Base-by-base conservation (phyloP, 2,329 filamentous ascomycete genomes). In the Chaetomium strumarium region DNA sequence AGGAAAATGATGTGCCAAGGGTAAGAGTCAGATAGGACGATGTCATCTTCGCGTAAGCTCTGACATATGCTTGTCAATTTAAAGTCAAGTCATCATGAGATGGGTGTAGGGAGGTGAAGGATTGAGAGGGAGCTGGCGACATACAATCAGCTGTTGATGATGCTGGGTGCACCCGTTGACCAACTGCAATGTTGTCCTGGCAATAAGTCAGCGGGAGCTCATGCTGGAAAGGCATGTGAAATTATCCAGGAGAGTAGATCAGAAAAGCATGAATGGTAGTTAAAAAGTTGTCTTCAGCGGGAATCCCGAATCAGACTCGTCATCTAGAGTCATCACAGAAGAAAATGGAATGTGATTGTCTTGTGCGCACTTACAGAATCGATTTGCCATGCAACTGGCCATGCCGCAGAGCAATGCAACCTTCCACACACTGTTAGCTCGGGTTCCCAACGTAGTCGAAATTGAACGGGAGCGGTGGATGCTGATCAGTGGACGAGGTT, bases 1-100 rank as follows among this genome's bases (percentile, higher is more conserved):
- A 43, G 17, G 54, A 46, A 50, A 46, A 53, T 62, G 58, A 60
- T 58, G 65, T 63, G 58, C 30, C 55, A 66, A 58, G 53, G 24
- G 7, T 47, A 51, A 54, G 47, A 16, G 57, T 75, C 73, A 75
- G 73, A 71, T 64, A 72, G 64, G 67, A 74, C 70, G 64, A 49
- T 72, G 63, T 81, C 78, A 67, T 77, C 71, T 66, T 65, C 56
- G 74, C 75, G 68, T 68, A 74, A 78, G 83, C 90, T 95, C 85
- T 79, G 90, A 95, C 89, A 95, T 95, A 95, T 95, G 89, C 89
- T 95, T 95, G 90, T 95, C 89, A 50, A 82, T 83, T 74, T 80
- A 75, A 77, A 81, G 85, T 90, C 81, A 77, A 70, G 79, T 93
- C 88, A 93, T 93, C 89, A 93, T 83, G 63, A 65, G 63, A 71